Evolutionary conservation across 352 stramenopile genomes (phyloP), one percentile per base, ranked within the genome.

Genomic region (Phytophthora podocarpi): DNA sequence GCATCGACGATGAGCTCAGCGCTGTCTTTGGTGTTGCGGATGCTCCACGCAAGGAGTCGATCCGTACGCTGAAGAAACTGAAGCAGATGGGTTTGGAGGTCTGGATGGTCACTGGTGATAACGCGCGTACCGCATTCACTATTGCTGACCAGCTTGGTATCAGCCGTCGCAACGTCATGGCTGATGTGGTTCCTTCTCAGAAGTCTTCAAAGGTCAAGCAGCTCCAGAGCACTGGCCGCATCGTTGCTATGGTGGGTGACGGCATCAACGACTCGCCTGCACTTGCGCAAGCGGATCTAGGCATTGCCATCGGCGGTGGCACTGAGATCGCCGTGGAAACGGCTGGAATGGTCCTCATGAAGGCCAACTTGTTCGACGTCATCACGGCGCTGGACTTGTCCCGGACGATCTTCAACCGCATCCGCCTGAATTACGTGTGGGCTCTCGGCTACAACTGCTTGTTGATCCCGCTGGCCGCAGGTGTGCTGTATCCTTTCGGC

Each of bases 91-190:
- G 91, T 1, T 76, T 99, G 26, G 87, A 98, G 26, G 90, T 99
- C 13, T 98, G 93, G 87, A 99, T 99, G 96, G 76, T 99, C n/a
- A 99, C 97, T n/a, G 98, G 98, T 18, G 98, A 99, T 74, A 99
- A 99, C 74, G 67, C 72, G 18, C 78, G 90, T 21, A 99, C 97
- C 10, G 97, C 98, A 16, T 71, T 88, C 59, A 91, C 89, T 9
- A 95, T 99, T 64, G 97, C 97, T 2, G 70, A 91, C 23, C 79
- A 97, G 40, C 72, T 99, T 26, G 94, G 97, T 43, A 97, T 99
- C 66, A 90, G 83, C 52, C 80, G 79, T n/a, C 66, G 82, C 50
- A 89, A 97, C 35, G 92, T 99, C 1, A 94, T 98, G 77, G 91
- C 97, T 1, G 96, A 98, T 59, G 95, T 98, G 13, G 80, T 99